Evolutionary conservation across 208 protist species (phyloP), one percentile per base, ranked within the genome.

Genomic region (Crithidia sp.): DNA sequence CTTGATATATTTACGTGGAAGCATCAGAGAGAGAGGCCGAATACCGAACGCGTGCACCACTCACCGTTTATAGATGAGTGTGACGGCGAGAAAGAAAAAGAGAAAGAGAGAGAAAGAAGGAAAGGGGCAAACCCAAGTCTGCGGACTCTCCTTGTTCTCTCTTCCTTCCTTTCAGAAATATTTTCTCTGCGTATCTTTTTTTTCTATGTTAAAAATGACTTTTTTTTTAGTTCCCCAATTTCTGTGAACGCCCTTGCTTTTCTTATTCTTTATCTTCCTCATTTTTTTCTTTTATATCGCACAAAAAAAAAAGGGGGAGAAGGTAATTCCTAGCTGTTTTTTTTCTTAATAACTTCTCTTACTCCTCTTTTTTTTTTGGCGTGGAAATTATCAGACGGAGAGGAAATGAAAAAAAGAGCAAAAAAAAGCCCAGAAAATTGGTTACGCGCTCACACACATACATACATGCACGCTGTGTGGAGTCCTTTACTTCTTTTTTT

Each of bases 331-430:
- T 39, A 52, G 7, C 73, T 59, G 72, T 77, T 60, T 61, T 74
- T 73, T 75, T 72, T 74, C 65, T 81, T 74, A 14, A 14, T 13
- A 39, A 9, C 12, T 55, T 58, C 5, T 8, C 17, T 61, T 19
- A 61, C 2, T 41, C 45, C 45, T 14, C 57, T 19, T 45, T 45
- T 0, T 13, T 49, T 49, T 7, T 49, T 49, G 12, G 45, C 9
- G 45, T 13, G 45, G 45, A 49, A 7, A 49, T 49, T 14, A 14
- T 49, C 12, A 28, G 28, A 28, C 28, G 28, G 28, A 28, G 28
- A 28, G 28, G 28, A 28, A 28, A 28, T 28, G 28, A 28, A 49
- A 49, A 49, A 49, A 49, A 49, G 45, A 13, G 2, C 7, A 49
- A 13, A 49, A 13, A 10, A 49, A 13, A 49, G 45, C 12, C 7